phyloP scores from a whole-genome alignment of 768 basidiomycete species.

The Rhodosporidiobolus odoratus region DNA sequence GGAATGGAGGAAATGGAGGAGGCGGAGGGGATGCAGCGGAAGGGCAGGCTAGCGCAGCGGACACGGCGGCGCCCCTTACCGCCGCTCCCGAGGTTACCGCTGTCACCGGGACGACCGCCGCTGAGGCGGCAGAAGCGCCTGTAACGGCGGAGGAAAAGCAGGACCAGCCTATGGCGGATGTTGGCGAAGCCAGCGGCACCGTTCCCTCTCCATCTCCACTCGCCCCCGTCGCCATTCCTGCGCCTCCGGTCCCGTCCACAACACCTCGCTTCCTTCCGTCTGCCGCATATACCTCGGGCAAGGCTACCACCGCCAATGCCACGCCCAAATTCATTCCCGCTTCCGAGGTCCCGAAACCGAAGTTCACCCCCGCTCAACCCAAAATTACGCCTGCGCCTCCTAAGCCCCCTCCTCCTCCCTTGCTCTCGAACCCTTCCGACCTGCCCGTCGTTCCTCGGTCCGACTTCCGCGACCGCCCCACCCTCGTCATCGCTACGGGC shows the following conservation, averaged over 20 bases:
- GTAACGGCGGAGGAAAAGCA: not conserved
- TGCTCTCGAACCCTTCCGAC: not conserved
- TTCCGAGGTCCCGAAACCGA: not conserved
- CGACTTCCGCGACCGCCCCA: conserved; percentile 53
- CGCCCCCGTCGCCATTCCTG: not conserved
- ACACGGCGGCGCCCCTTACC: not conserved
- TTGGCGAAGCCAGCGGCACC: not conserved
- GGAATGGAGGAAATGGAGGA: not conserved
- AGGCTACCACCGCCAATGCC: not conserved
- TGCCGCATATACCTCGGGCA: not conserved
- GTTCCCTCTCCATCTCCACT: not conserved
- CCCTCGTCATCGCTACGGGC: conserved; percentile 86
- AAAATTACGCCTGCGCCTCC: not conserved
- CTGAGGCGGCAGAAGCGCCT: not conserved
- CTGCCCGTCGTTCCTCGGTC: conserved; percentile 48
- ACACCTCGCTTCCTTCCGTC: conserved; percentile 1
- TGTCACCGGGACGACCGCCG: not conserved
- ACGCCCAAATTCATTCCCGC: conserved; percentile 4
- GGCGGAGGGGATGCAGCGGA: too few species aligned
- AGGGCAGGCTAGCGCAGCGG: too few species aligned
- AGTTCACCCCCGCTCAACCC: conserved; percentile 1
- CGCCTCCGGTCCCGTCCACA: not conserved
- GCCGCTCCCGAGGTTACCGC: not conserved
- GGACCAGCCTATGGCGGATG: not conserved
- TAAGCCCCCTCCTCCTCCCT: not conserved